Conservation (phyloP, 2,329 filamentous ascomycete species). For the Dactylonectria estremocensis region DNA sequence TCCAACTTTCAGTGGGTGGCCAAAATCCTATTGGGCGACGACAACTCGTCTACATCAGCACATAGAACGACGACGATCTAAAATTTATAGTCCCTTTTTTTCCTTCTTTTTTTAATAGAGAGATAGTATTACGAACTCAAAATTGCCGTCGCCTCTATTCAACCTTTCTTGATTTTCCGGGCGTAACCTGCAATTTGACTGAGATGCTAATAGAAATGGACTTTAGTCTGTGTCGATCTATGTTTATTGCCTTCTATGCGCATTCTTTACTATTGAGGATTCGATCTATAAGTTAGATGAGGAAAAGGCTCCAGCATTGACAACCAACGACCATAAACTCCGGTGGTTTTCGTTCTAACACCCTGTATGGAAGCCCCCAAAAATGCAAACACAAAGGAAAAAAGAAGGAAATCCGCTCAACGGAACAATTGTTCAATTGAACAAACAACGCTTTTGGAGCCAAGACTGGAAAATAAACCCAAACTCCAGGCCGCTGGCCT, state of each 20-base stretch:
- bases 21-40: constrained; percentile 46
- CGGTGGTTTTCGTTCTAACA: not conserved
- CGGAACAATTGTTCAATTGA: not conserved
- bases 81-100: not conserved
- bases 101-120: too few relatives aligned
- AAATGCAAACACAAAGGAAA: not conserved
- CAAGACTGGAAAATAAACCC: constrained; percentile 16
- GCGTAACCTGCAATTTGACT: not conserved
- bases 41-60: constrained; percentile 25
- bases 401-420: not conserved
- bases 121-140: not conserved
- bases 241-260: not conserved
- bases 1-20: constrained; percentile 45
- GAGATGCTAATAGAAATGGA: not conserved
- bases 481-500: constrained; percentile 30
- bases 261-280: not conserved
- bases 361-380: not conserved
- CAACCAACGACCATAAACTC: not conserved
- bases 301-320: not conserved
- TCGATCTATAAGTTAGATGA: not conserved
- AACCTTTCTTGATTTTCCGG: not conserved
- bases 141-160: not conserved
- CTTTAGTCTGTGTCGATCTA: not conserved
- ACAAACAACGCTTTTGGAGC: constrained; percentile 8
- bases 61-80: not conserved